Conservation (phyloP, 768 basidiomycete species). For the Flagelloscypha sp. region DNA sequence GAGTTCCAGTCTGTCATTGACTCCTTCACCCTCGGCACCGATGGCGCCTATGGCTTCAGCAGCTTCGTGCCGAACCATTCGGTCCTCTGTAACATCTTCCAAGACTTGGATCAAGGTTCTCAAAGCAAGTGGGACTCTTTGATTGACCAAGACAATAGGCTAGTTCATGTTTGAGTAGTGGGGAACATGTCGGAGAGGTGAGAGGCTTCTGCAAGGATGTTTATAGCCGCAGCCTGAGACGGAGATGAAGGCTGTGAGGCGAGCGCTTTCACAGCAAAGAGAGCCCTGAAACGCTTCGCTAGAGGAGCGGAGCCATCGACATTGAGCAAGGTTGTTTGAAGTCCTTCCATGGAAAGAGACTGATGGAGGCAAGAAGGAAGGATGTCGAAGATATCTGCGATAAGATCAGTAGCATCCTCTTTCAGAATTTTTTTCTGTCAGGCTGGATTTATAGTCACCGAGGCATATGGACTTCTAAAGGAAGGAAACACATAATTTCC, state of each 20-base stretch:
- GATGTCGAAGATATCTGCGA: constrained; percentile 53
- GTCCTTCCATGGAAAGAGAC: constrained; percentile 39
- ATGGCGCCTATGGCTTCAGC: constrained; percentile 99
- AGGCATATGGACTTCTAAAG: too few relatives aligned
- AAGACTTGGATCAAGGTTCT: constrained; percentile 75
- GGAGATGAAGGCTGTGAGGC: too few relatives aligned
- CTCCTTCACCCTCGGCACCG: constrained; percentile 49
- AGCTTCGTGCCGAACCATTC: constrained; percentile 98
- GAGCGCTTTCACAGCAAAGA: constrained; percentile 87
- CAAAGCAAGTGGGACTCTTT: constrained; percentile 60
- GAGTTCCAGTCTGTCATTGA: constrained; percentile 60
- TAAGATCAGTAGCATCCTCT: too few relatives aligned
- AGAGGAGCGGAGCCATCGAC: constrained; percentile 61
- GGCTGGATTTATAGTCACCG: too few relatives aligned
- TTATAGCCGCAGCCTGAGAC: constrained; percentile 76
- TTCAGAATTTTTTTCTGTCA: too few relatives aligned
- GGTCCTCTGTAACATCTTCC: constrained; percentile 61
- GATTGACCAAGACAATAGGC: constrained; percentile 97
- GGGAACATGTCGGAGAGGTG: constrained; percentile 37
- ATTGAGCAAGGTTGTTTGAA: constrained; percentile 78
- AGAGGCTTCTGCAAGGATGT: constrained; percentile 78
- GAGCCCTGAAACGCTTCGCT: constrained; percentile 80
- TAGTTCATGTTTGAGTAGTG: constrained; percentile 91
- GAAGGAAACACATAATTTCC: too few relatives aligned
- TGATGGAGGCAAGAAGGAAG: constrained; percentile 37